Base-by-base conservation (phyloP, 2,329 filamentous ascomycete species). In the Falciphora oryzae region DNA sequence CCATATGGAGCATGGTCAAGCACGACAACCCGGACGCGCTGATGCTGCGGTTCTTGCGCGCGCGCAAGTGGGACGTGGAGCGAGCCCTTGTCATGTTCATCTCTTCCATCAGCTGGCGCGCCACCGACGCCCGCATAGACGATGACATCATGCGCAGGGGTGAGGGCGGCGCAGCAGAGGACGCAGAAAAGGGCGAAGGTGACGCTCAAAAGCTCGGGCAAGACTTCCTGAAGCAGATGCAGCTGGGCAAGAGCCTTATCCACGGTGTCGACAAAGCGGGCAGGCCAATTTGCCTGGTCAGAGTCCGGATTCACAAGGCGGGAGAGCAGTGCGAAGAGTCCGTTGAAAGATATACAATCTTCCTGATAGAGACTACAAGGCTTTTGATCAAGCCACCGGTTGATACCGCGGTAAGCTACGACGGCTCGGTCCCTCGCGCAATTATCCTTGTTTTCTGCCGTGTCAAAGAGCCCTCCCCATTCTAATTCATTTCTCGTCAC, bases 41-140 rank as follows among this genome's bases (percentile, higher is more conserved):
- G 25, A 79, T 94, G 22, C 79, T 97, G 65, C 87, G 93, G 57
- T 97, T 96, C 76, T 80, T 97, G 65, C 84, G 93, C 63, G 93
- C 93, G n/a, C 84, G 93, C 59, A 96, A 96, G 77, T 99, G 95
- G 95, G 92, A 99, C 73, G 88, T 97, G 25, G 89, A 97, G 63
- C 93, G 92, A 74, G 95, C 95, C 4, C 82, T 98, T 31, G 85
- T 97, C 69, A 99, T 99, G 95, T 80, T 97, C 75, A 85, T 99
- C 58, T 92, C 92, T 2, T 97, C 95, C 0, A 91, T 98, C 85
- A 90, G 92, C 75, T 99, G 95, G 95, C 87, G 95, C 68, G 79
- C 87, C 65, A 82, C 84, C 53, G 92, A 96, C 66, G 89, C 95
- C 83, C 87, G 92, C 70, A 91, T 98, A 27, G 95, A 99, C 73